Conservation (phyloP, 2,329 filamentous ascomycete species). For the Penicillium hesseltinei region DNA sequence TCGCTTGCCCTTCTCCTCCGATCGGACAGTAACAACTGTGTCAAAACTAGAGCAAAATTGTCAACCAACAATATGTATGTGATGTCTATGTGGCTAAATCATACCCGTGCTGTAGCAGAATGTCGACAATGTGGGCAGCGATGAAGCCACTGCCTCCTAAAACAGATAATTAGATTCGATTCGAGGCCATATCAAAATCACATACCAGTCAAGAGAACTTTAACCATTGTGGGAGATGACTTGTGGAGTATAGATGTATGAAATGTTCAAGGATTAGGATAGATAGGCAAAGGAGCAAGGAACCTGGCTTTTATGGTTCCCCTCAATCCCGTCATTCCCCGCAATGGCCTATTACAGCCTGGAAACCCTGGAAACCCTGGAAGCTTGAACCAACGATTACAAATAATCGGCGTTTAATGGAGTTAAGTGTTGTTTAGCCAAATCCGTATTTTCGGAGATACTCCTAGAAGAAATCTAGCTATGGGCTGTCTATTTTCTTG, state of each 20-base stretch:
- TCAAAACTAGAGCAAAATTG: conserved; percentile 48
- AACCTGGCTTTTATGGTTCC: conserved; percentile 21
- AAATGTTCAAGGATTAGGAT: background rate
- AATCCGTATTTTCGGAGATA: background rate
- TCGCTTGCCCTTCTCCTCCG: conserved; percentile 60
- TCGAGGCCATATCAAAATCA: conserved; percentile 29
- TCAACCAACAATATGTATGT: background rate
- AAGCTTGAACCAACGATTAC: conserved; percentile 13
- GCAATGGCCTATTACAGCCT: background rate
- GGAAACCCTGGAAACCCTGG: background rate
- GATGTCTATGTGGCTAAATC: background rate
- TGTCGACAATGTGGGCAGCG: conserved; percentile 62
- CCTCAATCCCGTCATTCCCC: conserved; percentile 26
- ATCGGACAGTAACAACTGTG: conserved; percentile 63
- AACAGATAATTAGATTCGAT: conserved; percentile 25
- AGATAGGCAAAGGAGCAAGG: background rate
- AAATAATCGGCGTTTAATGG: conserved; percentile 12
- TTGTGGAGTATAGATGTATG: background rate
- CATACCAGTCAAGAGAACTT: conserved; percentile 41
- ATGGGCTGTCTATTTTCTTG: background rate
- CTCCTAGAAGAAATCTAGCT: background rate
- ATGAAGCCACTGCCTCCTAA: conserved; percentile 63
- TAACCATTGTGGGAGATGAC: conserved; percentile 31
- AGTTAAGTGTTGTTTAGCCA: background rate
- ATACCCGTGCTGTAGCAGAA: conserved; percentile 54